Base-by-base conservation (phyloP, 805 yeast species). In the Aciculoconidium aculeatum region DNA sequence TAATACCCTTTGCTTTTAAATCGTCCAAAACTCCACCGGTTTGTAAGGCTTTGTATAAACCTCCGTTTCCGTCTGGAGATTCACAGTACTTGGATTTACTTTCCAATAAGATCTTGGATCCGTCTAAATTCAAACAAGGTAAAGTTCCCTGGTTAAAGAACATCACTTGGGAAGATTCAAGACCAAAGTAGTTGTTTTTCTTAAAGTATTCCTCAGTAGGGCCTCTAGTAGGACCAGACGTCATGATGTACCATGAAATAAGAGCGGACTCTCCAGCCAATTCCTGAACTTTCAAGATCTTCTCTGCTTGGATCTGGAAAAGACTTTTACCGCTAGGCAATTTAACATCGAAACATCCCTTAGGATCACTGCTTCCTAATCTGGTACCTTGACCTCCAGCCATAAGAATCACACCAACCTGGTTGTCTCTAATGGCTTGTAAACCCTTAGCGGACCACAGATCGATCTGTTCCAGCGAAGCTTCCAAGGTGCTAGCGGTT, bases 321-420 rank as follows among this genome's bases (percentile, higher is more conserved):
- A 92, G 62, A 1, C 94, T 75, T 53, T 85, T 85, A 18, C 70
- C 67, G 2, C 95, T 83, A 1, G 96, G 95, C 28, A 92, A 70
- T 0, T 80, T 80, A 37, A 92, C 79, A 52, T 90, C 75, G 51
- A 75, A 92, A 57, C 96, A 90, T 1, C 99, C 99, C 57, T 92
- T 92, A 20, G 99, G 99, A 15, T 65, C 75, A 4, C 77, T 62
- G 1, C 95, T 86, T 1, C 98, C 98, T 31, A 92, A 66, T 39
- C 99, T 70, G 6, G 96, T 83, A 17, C 99, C 99, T 57, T 92
- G 98, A 28, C 99, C 99, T 33, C 99, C 99, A 8, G 99, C 96
- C 83, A 92, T 80, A 30, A 92, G 65, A 23, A 92, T 67, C 4
- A 92, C 90, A 18, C 86, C 98, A 14, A 90, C 97, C 47, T 81